These are phyloP conservation scores for Aureobasidium sp. DNA, from an alignment of 2,329 filamentous ascomycete genomes.

Conservation along the genomic window DNA sequence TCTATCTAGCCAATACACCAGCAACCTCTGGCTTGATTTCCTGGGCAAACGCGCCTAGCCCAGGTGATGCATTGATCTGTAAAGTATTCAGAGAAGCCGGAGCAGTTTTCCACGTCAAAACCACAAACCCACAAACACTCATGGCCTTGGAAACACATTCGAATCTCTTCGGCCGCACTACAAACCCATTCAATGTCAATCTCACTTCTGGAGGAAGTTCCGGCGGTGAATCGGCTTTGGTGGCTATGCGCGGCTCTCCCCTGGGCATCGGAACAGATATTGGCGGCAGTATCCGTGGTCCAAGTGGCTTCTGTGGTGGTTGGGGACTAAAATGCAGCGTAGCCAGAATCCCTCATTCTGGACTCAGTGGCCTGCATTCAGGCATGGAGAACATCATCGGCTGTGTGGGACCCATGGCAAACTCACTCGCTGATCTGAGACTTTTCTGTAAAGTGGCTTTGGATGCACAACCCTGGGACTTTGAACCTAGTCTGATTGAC, in stretches of 20 bases:
- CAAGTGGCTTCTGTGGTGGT: conserved; percentile 65
- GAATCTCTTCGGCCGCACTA: conserved; percentile 41
- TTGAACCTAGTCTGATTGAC: conserved; percentile 48
- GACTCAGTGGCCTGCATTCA: conserved; percentile 1
- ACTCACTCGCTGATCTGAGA: conserved; percentile 42
- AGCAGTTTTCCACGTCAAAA: conserved; percentile 41
- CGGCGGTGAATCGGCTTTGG: conserved; percentile 45
- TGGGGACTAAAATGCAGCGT: conserved; percentile 67
- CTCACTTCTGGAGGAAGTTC: conserved; percentile 42
- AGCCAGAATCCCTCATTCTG: neutral
- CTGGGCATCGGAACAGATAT: conserved; percentile 46
- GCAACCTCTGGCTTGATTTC: conserved; percentile 44
- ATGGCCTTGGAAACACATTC: conserved; percentile 41
- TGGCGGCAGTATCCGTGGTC: conserved; percentile 66
- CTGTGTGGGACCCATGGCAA: conserved; percentile 48
- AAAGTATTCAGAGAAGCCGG: conserved; percentile 36
- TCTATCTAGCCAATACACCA: conserved; percentile 42
- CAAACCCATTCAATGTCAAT: conserved; percentile 41
- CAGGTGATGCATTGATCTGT: conserved; percentile 42
- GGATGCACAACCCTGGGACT: conserved; percentile 45
- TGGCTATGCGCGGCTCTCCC: conserved; percentile 40
- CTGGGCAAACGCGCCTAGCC: conserved; percentile 48
- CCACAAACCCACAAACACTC: conserved; percentile 42
- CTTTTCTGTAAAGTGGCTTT: conserved; percentile 47
- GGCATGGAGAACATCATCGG: conserved; percentile 23